phyloP scores from a whole-genome alignment of 805 yeast species.

The Komagataella mondaviorum region DNA sequence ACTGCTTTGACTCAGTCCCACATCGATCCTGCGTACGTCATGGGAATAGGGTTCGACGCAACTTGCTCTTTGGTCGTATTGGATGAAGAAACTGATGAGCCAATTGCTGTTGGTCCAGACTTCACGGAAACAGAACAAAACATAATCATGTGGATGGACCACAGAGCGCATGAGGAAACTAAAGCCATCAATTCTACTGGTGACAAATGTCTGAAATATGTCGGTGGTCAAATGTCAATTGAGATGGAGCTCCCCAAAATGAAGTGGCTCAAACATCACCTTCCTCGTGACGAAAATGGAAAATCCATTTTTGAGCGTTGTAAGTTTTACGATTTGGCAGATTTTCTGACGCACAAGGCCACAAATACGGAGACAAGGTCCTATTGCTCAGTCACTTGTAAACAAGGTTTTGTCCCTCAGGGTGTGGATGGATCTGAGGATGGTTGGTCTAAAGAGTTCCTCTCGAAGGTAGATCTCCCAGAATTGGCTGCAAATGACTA shows the following conservation, averaged over 20 bases:
- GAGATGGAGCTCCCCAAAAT: constrained; percentile 98
- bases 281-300: constrained; percentile 38
- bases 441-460: constrained; percentile 86
- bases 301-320: constrained; percentile 32
- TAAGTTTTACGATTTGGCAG: constrained; percentile 88
- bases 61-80: constrained; percentile 90
- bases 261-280: constrained; percentile 85
- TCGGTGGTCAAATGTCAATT: constrained; percentile 95
- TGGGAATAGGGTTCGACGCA: constrained; percentile 94
- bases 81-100: constrained; percentile 46
- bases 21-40: constrained; percentile 50
- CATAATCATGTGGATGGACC: constrained; percentile 97
- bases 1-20: constrained; percentile 63
- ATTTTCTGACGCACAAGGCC: constrained; percentile 82
- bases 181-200: constrained; percentile 66
- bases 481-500: constrained; percentile 73
- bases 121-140: constrained; percentile 62
- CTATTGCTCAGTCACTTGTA: constrained; percentile 84
- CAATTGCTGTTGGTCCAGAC: constrained; percentile 89
- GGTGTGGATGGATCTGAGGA: constrained; percentile 79
- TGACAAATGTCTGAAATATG: constrained; percentile 74
- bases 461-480: constrained; percentile 51
- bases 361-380: constrained; percentile 82
- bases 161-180: constrained; percentile 79
- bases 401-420: constrained; percentile 86